These are phyloP conservation scores for Lentinula sp. DNA, from an alignment of 768 basidiomycete species.

Conservation along the genomic window DNA sequence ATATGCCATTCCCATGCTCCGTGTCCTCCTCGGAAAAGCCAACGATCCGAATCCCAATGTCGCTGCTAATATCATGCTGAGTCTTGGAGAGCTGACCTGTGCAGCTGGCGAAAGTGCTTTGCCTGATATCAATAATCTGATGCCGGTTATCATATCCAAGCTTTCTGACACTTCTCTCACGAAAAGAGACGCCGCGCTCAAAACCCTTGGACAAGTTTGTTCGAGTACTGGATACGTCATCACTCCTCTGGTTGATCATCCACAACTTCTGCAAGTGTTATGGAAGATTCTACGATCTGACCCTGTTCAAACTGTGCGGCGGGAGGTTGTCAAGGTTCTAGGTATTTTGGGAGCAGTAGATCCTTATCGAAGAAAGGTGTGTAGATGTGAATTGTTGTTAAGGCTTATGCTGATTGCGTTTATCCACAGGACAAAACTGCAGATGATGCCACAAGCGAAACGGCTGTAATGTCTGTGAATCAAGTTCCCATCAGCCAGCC, in stretches of 20 bases:
- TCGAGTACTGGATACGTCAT: constrained; percentile 96
- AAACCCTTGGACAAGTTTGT: constrained; percentile 92
- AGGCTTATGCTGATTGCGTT: constrained; percentile 6
- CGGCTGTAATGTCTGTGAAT: constrained; percentile 52
- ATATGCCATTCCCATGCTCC: constrained; percentile 92
- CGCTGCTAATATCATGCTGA: constrained; percentile 88
- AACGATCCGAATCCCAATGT: constrained; percentile 82
- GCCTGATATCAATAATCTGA: constrained; percentile 77
- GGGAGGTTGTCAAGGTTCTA: constrained; percentile 92
- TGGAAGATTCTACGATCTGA: constrained; percentile 85
- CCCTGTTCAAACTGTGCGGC: constrained; percentile 55
- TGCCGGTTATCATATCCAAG: constrained; percentile 84
- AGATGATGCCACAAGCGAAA: constrained; percentile 59
- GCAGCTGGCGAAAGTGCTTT: constrained; percentile 91
- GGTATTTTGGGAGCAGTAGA: constrained; percentile 96
- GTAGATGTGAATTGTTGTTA: constrained; percentile 8
- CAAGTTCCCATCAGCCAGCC: constrained; percentile 66
- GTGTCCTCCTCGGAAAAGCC: constrained; percentile 85
- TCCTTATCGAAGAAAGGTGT: constrained; percentile 90
- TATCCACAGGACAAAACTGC: constrained; percentile 45
- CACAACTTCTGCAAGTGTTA: constrained; percentile 80
- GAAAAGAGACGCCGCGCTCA: constrained; percentile 91
- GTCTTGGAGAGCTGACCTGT: constrained; percentile 88
- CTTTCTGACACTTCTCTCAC: constrained; percentile 84
- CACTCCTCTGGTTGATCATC: constrained; percentile 83